A percentile compares a stretch with the other conserved stretches of the same genome.
These are phyloP conservation scores for Cerrena zonata DNA, from an alignment of 1,284 basidiomycete species.

Conservation along the genomic window DNA sequence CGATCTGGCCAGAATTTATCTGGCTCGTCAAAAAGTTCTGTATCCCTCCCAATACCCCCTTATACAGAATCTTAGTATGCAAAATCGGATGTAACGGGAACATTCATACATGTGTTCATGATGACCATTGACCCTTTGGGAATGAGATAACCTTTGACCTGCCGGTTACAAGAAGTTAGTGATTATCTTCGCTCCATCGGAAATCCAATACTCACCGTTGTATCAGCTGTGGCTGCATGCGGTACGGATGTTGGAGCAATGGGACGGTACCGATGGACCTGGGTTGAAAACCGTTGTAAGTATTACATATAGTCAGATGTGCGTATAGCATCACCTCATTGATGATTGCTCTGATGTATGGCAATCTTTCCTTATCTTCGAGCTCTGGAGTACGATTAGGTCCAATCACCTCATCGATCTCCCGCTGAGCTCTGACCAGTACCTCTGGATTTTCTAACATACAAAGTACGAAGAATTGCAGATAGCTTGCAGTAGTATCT, in stretches of 20 bases:
- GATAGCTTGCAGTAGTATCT: constrained; percentile 23
- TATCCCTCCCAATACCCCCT: constrained; percentile 6
- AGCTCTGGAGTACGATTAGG: constrained; percentile 26
- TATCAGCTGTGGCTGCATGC: background rate
- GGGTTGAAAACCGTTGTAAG: no score
- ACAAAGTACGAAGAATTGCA: constrained; percentile 24
- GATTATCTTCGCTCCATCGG: background rate
- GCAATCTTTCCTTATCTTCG: constrained; percentile 27
- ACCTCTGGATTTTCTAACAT: constrained; percentile 26
- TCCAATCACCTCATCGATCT: constrained; percentile 34
- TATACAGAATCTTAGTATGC: background rate
- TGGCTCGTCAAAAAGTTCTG: constrained; percentile 4
- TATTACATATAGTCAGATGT: no score
- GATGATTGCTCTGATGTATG: constrained; percentile 31
- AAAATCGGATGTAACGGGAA: background rate
- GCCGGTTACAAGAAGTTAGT: background rate
- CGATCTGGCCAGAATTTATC: constrained; percentile 5
- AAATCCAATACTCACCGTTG: background rate
- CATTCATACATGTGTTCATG: constrained; percentile 4
- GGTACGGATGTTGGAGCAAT: background rate
- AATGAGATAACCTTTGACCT: constrained; percentile 3
- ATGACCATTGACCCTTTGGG: constrained; percentile 5
- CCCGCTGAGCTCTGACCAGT: constrained; percentile 27
- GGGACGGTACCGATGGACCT: constrained; percentile 8
- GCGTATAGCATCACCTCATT: constrained; percentile 35